These are phyloP conservation scores for Rachicladosporium sp. DNA, from an alignment of 2,329 filamentous ascomycete genomes.

Conservation along the genomic window DNA sequence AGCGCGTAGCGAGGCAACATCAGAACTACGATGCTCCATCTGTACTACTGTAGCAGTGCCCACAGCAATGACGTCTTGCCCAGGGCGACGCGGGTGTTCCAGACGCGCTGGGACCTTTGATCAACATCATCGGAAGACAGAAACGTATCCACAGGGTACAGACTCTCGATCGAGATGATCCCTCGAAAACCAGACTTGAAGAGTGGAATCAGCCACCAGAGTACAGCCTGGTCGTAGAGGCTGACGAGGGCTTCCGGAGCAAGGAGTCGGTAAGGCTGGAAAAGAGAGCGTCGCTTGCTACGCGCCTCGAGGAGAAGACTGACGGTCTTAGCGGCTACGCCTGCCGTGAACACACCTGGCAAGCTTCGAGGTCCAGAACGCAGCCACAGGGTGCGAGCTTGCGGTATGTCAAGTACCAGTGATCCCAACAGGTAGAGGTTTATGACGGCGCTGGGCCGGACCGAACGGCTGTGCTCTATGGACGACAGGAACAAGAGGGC, in stretches of 20 bases:
- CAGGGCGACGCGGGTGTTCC: not conserved
- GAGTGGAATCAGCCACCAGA: slow-evolving; percentile 27
- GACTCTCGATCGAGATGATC: slow-evolving; percentile 12
- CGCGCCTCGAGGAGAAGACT: slow-evolving; percentile 12
- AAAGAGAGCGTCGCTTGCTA: slow-evolving; percentile 10
- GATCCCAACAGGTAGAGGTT: slow-evolving; percentile 11
- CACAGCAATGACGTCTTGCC: not conserved
- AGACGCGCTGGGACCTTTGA: not conserved
- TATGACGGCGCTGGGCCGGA: slow-evolving; percentile 11
- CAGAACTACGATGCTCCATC: not conserved
- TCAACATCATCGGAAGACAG: slow-evolving; percentile 7
- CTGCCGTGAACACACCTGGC: slow-evolving; percentile 8
- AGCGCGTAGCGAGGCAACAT: slow-evolving; percentile 1
- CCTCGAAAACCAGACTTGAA: slow-evolving; percentile 18
- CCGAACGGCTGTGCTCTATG: slow-evolving; percentile 9
- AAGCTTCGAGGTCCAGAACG: slow-evolving; percentile 7
- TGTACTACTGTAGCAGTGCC: not conserved
- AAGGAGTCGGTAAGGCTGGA: slow-evolving; percentile 8
- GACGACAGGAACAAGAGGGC: slow-evolving; percentile 10
- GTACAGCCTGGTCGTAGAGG: slow-evolving; percentile 17
- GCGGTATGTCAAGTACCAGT: slow-evolving; percentile 10
- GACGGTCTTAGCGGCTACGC: slow-evolving; percentile 9
- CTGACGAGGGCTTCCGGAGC: slow-evolving; percentile 11
- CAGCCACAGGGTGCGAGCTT: slow-evolving; percentile 13
- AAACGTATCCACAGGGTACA: slow-evolving; percentile 10